Conservation (phyloP, 805 yeast species). For the Barnettozyma sp. region DNA sequence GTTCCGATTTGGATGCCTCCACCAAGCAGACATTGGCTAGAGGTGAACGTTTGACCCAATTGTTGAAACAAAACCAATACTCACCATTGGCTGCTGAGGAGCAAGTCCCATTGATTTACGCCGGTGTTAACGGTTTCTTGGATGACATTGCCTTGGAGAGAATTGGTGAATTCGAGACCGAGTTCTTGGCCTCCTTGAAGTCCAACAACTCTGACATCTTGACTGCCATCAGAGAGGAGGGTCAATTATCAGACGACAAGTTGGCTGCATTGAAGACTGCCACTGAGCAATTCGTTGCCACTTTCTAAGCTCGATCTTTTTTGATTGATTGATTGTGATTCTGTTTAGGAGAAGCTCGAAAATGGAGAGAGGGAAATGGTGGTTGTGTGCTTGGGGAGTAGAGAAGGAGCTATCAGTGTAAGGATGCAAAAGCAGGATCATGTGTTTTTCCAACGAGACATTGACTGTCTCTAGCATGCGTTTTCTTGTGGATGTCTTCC, state of each 20-base stretch:
- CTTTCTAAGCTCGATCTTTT: constrained; percentile 72
- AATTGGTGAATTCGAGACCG: constrained; percentile 85
- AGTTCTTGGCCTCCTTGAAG: constrained; percentile 88
- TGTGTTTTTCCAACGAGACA: too few relatives aligned
- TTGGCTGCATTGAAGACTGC: constrained; percentile 84
- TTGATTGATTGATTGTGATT: constrained; percentile 3
- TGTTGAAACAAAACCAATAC: constrained; percentile 97
- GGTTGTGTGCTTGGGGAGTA: too few relatives aligned
- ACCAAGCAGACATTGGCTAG: constrained; percentile 98
- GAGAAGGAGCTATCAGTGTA: too few relatives aligned
- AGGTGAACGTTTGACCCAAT: constrained; percentile 99
- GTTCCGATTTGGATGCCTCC: constrained; percentile 99
- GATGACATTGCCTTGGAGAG: constrained; percentile 79
- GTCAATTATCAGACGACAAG: constrained; percentile 83
- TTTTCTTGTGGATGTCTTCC: too few relatives aligned
- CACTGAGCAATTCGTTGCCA: constrained; percentile 87
- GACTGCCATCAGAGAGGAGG: constrained; percentile 77
- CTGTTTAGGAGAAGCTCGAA: neutral
- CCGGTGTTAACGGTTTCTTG: constrained; percentile 99
- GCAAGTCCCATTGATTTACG: constrained; percentile 97
- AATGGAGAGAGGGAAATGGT: too few relatives aligned
- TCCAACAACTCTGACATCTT: constrained; percentile 82
- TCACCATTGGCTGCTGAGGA: constrained; percentile 96
- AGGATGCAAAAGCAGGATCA: too few relatives aligned
- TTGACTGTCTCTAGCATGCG: too few relatives aligned